Base-by-base conservation (phyloP, 441 rosid species). In the Brassica balearica region DNA sequence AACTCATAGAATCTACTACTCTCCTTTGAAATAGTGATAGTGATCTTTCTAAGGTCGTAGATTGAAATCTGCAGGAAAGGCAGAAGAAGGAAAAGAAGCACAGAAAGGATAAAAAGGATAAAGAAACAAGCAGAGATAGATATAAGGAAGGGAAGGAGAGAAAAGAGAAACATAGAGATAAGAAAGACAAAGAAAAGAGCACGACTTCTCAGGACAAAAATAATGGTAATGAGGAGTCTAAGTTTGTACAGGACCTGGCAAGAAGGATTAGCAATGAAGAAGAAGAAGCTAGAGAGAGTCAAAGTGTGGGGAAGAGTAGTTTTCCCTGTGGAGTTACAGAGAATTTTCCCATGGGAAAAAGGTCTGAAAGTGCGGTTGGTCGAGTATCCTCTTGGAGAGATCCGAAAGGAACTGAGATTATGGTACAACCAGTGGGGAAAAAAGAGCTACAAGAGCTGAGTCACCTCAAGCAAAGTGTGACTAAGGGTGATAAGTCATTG, bases 251-350 rank as follows among this genome's bases (percentile, higher is more conserved):
- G 25, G 93, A 91, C 77, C 77, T 88, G 85, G 87, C 87, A 59
- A 83, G 77, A 82, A 85, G 93, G 81, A 84, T 82, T 72, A 85
- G 71, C 34, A 75, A 84, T 81, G 95, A 84, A 68, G 83, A 74
- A 25, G 27, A 23, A 73, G 72, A 70, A 80, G 88, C 88, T 56
- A 82, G 82, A 17, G 86, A 87, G 66, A 88, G 87, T 77, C 85
- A 84, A 72, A 66, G 69, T 80, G 77, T 75, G 25, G 82, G 74
- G 74, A 83, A 82, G 60, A 61, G 67, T 75, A 67, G 14, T 82
- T 82, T 81, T 25, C 17, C 75, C 2, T 76, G 76, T 77, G 78
- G 74, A 64, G 60, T 71, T 65, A 77, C 61, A 41, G 80, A 80
- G 65, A 74, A 43, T 59, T 78, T 27, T 15, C 5, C 74, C 64